These are phyloP conservation scores for Fusarium nelsonii DNA, from an alignment of 2,329 filamentous ascomycete species.

Conservation along the genomic window DNA sequence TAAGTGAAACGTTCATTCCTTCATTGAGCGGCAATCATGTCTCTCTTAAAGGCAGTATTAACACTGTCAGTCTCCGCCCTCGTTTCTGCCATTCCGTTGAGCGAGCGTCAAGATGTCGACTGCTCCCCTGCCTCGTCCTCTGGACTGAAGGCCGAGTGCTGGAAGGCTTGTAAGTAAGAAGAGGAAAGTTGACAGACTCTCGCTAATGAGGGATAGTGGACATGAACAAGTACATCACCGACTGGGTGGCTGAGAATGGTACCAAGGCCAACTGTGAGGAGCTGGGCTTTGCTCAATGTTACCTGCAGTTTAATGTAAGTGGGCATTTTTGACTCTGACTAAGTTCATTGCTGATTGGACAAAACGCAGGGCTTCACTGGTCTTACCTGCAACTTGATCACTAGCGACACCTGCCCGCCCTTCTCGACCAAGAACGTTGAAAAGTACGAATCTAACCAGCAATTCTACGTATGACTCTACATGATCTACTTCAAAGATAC, in stretches of 20 bases:
- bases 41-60: slow-evolving; percentile 9
- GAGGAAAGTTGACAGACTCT: fast-evolving
- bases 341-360: neutral
- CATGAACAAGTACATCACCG: slow-evolving; percentile 30
- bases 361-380: neutral
- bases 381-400: slow-evolving; percentile 23
- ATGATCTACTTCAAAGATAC: fast-evolving
- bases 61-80: slow-evolving; percentile 8
- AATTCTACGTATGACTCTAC: slow-evolving; percentile 7
- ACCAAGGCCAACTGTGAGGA: slow-evolving; percentile 12
- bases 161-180: slow-evolving; percentile 17
- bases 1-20: neutral
- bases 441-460: slow-evolving; percentile 26
- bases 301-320: slow-evolving; percentile 21
- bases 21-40: slow-evolving; percentile 19
- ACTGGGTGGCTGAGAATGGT: slow-evolving; percentile 25
- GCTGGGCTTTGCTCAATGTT: slow-evolving; percentile 29
- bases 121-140: slow-evolving; percentile 14
- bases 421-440: slow-evolving; percentile 18
- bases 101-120: slow-evolving; percentile 16
- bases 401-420: slow-evolving; percentile 27
- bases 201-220: slow-evolving; percentile 10
- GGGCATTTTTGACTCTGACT: fast-evolving
- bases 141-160: slow-evolving; percentile 25
- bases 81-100: slow-evolving; percentile 15